Base-by-base conservation (phyloP, 345 rosid species). In the Eucalyptus cladocalyx region DNA sequence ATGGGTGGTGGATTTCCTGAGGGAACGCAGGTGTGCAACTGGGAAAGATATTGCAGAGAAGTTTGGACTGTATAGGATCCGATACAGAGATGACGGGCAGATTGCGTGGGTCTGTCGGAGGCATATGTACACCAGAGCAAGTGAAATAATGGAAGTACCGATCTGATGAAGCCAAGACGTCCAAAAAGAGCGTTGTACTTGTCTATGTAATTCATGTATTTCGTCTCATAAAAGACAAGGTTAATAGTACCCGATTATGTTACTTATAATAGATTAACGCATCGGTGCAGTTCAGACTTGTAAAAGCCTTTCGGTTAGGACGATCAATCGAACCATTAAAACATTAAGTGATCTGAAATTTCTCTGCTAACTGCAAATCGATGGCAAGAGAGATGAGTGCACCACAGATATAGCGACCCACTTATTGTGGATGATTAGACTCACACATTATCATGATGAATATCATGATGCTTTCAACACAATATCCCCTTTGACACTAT, bases 91-190 rank as follows among this genome's bases (percentile, higher is more conserved):
- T 88, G 91, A 94, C 89, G 99, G 99, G 19, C 97, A 97, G 53
- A 93, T 97, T 67, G 98, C 98, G 62, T 98, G 99, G 99, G 92
- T 97, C 65, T 98, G 99, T 56, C 94, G 95, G 88, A 93, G 99
- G 94, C 99, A 96, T 92, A 91, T 94, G 95, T 91, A 90, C 90
- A 91, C 90, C 53, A 95, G 98, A 92, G 96, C 95, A 83, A 89
- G 93, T 91, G 98, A 96, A 94, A 91, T 96, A 88, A 90, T 93
- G 86, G 95, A 95, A 94, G 95, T 95, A 67, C 95, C 96, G 67
- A 91, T 93, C 42, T 76, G 47, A 76, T 6, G 16, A 76, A 76
- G 47, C 83, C 13, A 11, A 40, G 28, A 24, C 15, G 9, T 11
- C 83, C 6, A 21, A 40, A 76, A 40, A 76, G 47, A 37, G 47